These are phyloP conservation scores for Periconia sp. DNA, from an alignment of 2,329 filamentous ascomycete genomes.

Conservation along the genomic window DNA sequence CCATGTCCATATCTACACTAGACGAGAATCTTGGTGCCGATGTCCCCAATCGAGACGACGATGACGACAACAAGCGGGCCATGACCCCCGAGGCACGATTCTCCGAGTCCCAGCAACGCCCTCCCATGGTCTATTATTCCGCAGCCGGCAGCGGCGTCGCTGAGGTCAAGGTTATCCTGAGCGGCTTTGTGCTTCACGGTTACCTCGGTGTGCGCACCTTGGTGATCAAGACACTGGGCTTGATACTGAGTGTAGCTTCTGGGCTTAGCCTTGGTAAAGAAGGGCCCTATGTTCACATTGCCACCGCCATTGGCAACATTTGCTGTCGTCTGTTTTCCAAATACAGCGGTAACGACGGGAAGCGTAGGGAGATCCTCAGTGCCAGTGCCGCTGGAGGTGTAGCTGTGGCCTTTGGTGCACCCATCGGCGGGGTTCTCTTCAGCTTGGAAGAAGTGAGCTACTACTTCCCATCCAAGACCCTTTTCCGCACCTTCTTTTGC, in stretches of 20 bases:
- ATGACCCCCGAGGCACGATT: slow-evolving; percentile 50
- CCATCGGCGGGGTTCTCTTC: slow-evolving; percentile 88
- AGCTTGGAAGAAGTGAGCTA: slow-evolving; percentile 95
- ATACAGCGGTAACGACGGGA: slow-evolving; percentile 92
- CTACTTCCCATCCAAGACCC: slow-evolving; percentile 95
- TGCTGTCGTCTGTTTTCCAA: slow-evolving; percentile 92
- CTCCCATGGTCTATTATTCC: slow-evolving; percentile 92
- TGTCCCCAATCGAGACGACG: slow-evolving; percentile 50
- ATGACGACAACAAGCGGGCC: slow-evolving; percentile 48
- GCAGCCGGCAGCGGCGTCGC: slow-evolving; percentile 95
- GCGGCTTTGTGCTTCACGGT: slow-evolving; percentile 94
- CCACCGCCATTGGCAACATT: slow-evolving; percentile 94
- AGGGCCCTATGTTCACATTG: slow-evolving; percentile 96
- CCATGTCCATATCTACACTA: slow-evolving; percentile 82
- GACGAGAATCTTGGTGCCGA: slow-evolving; percentile 88
- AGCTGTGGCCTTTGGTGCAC: slow-evolving; percentile 91
- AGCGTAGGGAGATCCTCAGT: slow-evolving; percentile 90
- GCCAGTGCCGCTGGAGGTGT: slow-evolving; percentile 91
- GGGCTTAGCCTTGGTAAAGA: slow-evolving; percentile 95
- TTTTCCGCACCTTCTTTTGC: slow-evolving; percentile 98
- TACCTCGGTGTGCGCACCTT: slow-evolving; percentile 90
- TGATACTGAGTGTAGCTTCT: slow-evolving; percentile 89
- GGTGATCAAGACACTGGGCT: slow-evolving; percentile 79
- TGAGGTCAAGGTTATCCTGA: slow-evolving; percentile 97
- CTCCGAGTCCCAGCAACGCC: slow-evolving; percentile 49